These are phyloP conservation scores for Tetrahymena malaccensis DNA, from an alignment of 73 alveolate species.

Conservation along the genomic window DNA sequence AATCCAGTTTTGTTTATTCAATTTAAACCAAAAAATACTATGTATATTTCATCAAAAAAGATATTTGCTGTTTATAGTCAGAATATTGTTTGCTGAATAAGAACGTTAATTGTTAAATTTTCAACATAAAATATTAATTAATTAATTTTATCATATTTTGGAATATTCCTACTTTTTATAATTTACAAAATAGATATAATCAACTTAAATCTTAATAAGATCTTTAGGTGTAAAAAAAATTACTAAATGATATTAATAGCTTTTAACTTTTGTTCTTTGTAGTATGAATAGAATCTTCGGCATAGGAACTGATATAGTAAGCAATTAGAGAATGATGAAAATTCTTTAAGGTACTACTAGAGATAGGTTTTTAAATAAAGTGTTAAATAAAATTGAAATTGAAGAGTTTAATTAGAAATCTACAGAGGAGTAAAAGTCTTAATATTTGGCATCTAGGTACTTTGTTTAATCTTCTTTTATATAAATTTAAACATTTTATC, in stretches of 20 bases:
- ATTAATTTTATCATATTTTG: background rate
- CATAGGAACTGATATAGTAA: conserved; percentile 33
- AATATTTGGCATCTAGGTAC: background rate
- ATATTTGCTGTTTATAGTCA: too few species aligned
- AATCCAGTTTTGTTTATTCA: background rate
- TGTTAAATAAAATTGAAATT: background rate
- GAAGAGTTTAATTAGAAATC: background rate
- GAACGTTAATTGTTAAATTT: background rate
- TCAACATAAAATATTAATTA: background rate
- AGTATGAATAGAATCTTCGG: conserved; percentile 3
- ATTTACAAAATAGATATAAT: too few species aligned
- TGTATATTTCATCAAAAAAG: background rate
- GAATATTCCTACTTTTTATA: background rate
- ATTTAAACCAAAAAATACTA: too few species aligned
- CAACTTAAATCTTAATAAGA: background rate
- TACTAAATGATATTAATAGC: background rate
- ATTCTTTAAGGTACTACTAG: background rate
- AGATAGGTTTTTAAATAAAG: background rate
- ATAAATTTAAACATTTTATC: background rate
- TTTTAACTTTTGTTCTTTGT: background rate
- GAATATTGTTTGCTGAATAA: too few species aligned
- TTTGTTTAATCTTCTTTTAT: background rate
- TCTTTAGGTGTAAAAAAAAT: background rate
- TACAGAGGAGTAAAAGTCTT: conserved; percentile 13
- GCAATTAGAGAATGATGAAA: background rate